phyloP scores from a whole-genome alignment of 2,329 filamentous ascomycete genomes.

The Chrysosporium keratinophilum region DNA sequence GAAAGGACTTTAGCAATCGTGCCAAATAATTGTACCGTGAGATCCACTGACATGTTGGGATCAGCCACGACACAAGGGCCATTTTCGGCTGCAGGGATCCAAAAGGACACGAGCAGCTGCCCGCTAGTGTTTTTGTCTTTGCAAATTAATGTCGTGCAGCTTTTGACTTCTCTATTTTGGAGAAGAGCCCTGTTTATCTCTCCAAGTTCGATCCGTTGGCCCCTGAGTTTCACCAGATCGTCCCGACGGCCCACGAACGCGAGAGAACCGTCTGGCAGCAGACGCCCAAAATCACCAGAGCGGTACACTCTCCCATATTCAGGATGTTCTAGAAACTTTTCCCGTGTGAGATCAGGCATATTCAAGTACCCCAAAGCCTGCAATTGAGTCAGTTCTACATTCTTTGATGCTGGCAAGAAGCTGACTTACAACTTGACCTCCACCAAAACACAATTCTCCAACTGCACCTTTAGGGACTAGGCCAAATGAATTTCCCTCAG shows the following conservation, averaged over 20 bases:
- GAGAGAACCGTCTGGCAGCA: constrained; percentile 67
- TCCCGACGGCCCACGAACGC: constrained; percentile 64
- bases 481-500: constrained; percentile 35
- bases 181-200: constrained; percentile 61
- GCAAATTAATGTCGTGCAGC: constrained; percentile 54
- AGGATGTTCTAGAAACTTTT: constrained; percentile 60
- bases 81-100: constrained; percentile 40
- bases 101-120: constrained; percentile 58
- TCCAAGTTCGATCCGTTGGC: constrained; percentile 66
- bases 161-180: constrained; percentile 41
- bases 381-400: constrained; percentile 10
- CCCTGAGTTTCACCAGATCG: constrained; percentile 71
- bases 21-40: constrained; percentile 43
- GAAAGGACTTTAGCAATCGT: constrained; percentile 50
- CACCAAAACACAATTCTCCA: constrained; percentile 80
- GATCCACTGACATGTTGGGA: constrained; percentile 3
- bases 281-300: constrained; percentile 69
- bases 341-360: constrained; percentile 49
- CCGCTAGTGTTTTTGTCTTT: constrained; percentile 27
- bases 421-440: constrained; percentile 58
- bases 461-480: constrained; percentile 59
- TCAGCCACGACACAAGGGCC: not conserved
- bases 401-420: not conserved
- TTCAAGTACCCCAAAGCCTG: constrained; percentile 59
- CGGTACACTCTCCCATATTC: constrained; percentile 64